Evolutionary conservation across 257 asterid species (phyloP), one percentile per base, ranked within the genome.

Genomic region (Scutellaria minor): DNA sequence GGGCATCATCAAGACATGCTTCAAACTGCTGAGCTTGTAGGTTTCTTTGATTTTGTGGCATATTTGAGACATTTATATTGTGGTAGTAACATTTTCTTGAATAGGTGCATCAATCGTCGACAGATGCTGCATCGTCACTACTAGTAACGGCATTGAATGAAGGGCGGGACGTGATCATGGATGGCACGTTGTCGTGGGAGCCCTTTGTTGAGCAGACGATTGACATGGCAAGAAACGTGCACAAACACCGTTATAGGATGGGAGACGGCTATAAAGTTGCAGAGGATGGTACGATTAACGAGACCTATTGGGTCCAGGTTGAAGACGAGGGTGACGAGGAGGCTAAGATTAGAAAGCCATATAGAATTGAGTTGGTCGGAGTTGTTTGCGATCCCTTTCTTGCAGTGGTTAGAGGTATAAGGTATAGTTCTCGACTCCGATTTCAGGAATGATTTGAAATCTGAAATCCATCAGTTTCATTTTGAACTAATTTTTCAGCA

Each of bases 151-250:
- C 98, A 0, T 78, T 94, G 2, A 94, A 94, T 24, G 97, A 94
- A 72, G 98, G 98, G 14, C 97, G 96, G 0, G 98, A 94, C 9
- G 98, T 94, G 80, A 91, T 94, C 74, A 91, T 94, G 98, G 98
- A 94, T 24, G 99, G 99, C 46, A 94, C 99, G 6, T 80, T 94
- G 1, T 89, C 99, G 5, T 94, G 99, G 99, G 95, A 68, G 72
- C 99, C 99, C 24, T 94, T 94, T 31, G 99, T 94, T 3, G 90
- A 94, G 84, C 96, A 94, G 79, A 91, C 96, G 5, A 84, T 94
- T 18, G 78, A 82, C 39, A 94, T 94, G 99, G 98, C 92, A 2
- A 79, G 98, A 76, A 86, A 89, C 0, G 97, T 94, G 5, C 96
- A 94, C 80, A 77, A 69, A 42, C 75, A 76, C 53, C 89, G 96